phyloP scores from a whole-genome alignment of 768 basidiomycete genomes.

The Leccinum disarticulatum region DNA sequence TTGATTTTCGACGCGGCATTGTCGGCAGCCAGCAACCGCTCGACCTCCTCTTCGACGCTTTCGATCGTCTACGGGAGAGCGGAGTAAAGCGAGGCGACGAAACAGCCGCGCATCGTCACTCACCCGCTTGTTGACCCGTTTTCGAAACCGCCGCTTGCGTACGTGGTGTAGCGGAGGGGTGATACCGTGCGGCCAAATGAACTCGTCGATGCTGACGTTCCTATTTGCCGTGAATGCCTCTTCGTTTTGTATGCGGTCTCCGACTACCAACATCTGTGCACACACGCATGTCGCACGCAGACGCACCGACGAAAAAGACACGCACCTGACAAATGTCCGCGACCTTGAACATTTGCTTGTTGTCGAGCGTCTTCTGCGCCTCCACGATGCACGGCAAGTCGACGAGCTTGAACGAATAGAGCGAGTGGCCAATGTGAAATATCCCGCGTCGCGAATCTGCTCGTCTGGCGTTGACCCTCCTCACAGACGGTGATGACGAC shows the following conservation, averaged over 20 bases:
- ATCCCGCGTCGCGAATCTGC: slow-evolving; percentile 87
- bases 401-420: slow-evolving; percentile 90
- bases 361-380: slow-evolving; percentile 93
- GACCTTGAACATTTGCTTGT: slow-evolving; percentile 97
- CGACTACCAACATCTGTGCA: slow-evolving; percentile 89
- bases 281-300: slow-evolving; percentile 13
- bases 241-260: slow-evolving; percentile 69
- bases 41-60: slow-evolving; percentile 91
- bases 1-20: slow-evolving; percentile 70
- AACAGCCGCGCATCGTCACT: slow-evolving; percentile 19
- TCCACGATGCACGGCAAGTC: slow-evolving; percentile 95
- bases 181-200: slow-evolving; percentile 95
- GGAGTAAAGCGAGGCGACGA: slow-evolving; percentile 1
- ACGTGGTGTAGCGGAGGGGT: slow-evolving; percentile 91
- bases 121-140: slow-evolving; percentile 81
- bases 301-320: slow-evolving; percentile 5
- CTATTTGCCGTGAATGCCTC: slow-evolving; percentile 60
- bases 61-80: slow-evolving; percentile 70
- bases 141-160: slow-evolving; percentile 89
- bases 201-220: slow-evolving; percentile 88
- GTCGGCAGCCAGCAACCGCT: slow-evolving; percentile 81
- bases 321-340: slow-evolving; percentile 95
- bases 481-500: background rate
- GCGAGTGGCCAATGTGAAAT: slow-evolving; percentile 79
- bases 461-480: slow-evolving; percentile 11